Conservation (phyloP, 257 asterid species). For the Linaria vulgaris region DNA sequence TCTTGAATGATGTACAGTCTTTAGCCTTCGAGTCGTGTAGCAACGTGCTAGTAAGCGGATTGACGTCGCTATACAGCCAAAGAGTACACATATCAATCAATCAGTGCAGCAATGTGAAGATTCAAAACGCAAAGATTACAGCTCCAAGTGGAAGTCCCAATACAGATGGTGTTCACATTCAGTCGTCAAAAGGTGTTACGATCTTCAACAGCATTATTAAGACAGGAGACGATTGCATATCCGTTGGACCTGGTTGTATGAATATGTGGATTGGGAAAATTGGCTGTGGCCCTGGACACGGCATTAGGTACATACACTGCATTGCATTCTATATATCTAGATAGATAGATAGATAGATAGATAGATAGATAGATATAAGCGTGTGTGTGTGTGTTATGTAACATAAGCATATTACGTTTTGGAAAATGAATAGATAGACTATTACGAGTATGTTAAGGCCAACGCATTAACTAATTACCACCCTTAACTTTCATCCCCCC, state of each 20-base stretch:
- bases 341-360: no score
- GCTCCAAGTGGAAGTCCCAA: constrained; percentile 78
- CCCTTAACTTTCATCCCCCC: no score
- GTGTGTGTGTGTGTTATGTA: no score
- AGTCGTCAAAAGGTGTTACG: constrained; percentile 43
- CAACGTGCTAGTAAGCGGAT: constrained; percentile 44
- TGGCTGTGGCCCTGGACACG: constrained; percentile 85
- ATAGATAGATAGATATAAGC: no score
- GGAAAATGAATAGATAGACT: no score
- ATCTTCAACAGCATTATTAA: constrained; percentile 38
- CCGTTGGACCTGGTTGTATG: constrained; percentile 66
- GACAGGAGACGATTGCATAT: constrained; percentile 77
- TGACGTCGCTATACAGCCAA: constrained; percentile 55
- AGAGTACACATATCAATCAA: constrained; percentile 45
- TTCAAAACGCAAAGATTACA: constrained; percentile 43
- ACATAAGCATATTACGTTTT: no score
- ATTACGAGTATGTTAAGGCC: no score
- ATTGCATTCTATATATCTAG: no score
- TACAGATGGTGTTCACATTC: constrained; percentile 67
- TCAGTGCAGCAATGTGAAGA: constrained; percentile 40
- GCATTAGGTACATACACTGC: constrained; percentile 52
- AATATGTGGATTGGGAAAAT: constrained; percentile 52
- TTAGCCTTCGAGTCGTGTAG: constrained; percentile 54
- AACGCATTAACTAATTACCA: no score
- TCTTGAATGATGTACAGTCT: constrained; percentile 45